Percentiles rank a stretch among this genome's conserved stretches.
Evolutionary conservation across 1,284 basidiomycete genomes (phyloP).

Genomic region (Austroboletus novae-zelandiae): DNA sequence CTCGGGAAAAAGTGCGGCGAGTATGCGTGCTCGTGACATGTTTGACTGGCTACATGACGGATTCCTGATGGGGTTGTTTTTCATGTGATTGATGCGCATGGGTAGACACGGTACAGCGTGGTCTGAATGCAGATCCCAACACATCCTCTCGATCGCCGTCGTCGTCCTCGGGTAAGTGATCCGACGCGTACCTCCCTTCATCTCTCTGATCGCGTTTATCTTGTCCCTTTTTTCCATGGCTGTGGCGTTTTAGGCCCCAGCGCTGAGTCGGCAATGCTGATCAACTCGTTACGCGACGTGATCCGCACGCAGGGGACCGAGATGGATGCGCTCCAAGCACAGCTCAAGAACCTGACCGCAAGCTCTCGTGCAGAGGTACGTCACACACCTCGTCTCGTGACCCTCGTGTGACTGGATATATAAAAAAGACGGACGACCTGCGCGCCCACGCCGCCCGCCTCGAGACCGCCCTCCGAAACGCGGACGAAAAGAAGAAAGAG

Average conservation of each 20-base stretch:
- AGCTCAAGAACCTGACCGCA: conserved; percentile 42
- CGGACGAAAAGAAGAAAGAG: conserved; percentile 71
- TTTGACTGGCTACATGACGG: neutral
- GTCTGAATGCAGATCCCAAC: conserved; percentile 63
- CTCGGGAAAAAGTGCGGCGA: neutral
- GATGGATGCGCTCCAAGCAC: conserved; percentile 59
- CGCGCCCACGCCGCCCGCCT: conserved; percentile 44
- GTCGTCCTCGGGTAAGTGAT: conserved; percentile 33
- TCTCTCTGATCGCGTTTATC: too few relatives aligned
- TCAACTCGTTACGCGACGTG: conserved; percentile 77
- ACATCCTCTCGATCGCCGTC: conserved; percentile 48
- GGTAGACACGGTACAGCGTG: conserved; percentile 68
- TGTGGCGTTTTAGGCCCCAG: conserved; percentile 51
- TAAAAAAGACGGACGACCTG: conserved; percentile 37
- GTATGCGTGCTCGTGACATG: neutral
- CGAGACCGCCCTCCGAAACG: conserved; percentile 48
- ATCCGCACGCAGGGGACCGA: conserved; percentile 79
- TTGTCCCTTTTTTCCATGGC: neutral
- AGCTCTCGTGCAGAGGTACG: conserved; percentile 42
- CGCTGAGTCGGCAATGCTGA: conserved; percentile 75
- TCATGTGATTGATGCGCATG: neutral
- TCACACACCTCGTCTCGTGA: neutral
- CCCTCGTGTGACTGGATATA: neutral
- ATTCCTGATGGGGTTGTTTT: too few relatives aligned
- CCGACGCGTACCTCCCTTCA: too few relatives aligned